These are phyloP conservation scores for Gnaphalium uliginosum DNA, from an alignment of 129 eudicot genomes.

Conservation along the genomic window DNA sequence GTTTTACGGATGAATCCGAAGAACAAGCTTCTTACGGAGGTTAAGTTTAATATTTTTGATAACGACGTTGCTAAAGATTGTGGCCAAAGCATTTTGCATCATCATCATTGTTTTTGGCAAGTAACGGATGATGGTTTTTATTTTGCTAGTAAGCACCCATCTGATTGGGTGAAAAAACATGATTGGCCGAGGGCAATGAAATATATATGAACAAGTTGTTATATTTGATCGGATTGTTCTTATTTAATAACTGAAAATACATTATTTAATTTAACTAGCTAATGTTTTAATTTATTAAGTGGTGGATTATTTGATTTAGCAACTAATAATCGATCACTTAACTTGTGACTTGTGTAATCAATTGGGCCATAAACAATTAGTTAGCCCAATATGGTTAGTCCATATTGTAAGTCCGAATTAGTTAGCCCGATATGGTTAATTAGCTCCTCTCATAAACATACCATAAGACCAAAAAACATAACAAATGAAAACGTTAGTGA, in stretches of 20 bases:
- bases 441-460: no score
- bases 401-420: no score
- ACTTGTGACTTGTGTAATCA: no score
- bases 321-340: no score
- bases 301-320: no score
- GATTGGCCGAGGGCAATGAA: neutral
- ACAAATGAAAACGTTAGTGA: no score
- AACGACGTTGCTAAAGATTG: neutral
- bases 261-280: no score
- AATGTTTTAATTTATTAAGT: no score
- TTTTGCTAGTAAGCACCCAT: neutral
- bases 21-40: neutral
- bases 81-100: neutral
- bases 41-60: slow-evolving; percentile 12
- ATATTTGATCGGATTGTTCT: neutral
- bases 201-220: neutral
- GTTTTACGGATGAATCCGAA: slow-evolving; percentile 18
- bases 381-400: no score
- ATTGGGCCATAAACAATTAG: no score
- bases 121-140: slow-evolving; percentile 1
- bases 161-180: slow-evolving; percentile 2
- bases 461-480: no score
- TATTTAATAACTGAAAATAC: neutral
- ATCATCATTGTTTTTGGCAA: slow-evolving; percentile 9
- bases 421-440: no score